These are phyloP conservation scores for Cladosporium sp. DNA, from an alignment of 2,329 filamentous ascomycete species.

Conservation along the genomic window DNA sequence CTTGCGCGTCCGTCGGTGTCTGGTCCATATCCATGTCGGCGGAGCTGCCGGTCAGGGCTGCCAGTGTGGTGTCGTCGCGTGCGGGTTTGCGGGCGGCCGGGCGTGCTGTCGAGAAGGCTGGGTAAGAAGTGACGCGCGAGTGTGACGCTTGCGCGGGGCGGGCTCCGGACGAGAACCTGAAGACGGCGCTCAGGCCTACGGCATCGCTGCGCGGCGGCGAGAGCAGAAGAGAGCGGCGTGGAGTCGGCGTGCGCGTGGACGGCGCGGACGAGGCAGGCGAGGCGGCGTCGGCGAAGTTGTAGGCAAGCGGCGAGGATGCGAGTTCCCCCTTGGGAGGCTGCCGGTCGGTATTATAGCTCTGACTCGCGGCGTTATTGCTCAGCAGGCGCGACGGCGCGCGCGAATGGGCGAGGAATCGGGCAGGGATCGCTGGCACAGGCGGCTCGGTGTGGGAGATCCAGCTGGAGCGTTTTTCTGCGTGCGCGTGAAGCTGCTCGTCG, in stretches of 20 bases:
- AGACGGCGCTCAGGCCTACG: neutral
- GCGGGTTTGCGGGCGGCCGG: neutral
- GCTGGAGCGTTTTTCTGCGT: neutral
- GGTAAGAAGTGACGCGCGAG: neutral
- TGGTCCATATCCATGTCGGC: neutral
- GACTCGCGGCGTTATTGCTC: neutral
- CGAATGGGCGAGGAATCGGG: conserved; percentile 3
- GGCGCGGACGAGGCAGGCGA: neutral
- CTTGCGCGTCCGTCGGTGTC: conserved; percentile 12
- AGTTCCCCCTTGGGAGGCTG: neutral
- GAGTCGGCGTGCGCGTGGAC: neutral
- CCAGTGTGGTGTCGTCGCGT: conserved; percentile 1
- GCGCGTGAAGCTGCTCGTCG: neutral
- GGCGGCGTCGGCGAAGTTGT: conserved; percentile 1
- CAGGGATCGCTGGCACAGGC: conserved; percentile 8
- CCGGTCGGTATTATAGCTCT: neutral
- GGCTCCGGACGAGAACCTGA: neutral
- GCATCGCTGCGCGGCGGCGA: conserved; percentile 1
- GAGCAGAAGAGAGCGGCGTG: neutral
- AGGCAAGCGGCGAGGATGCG: conserved; percentile 5
- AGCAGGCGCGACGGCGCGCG: neutral
- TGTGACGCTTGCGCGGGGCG: conserved; percentile 3
- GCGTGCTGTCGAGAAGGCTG: neutral
- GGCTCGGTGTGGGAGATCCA: neutral
- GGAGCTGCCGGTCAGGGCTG: conserved; percentile 4